These are phyloP conservation scores for Botryotinia convoluta DNA, from an alignment of 2,329 filamentous ascomycete genomes.

Conservation along the genomic window DNA sequence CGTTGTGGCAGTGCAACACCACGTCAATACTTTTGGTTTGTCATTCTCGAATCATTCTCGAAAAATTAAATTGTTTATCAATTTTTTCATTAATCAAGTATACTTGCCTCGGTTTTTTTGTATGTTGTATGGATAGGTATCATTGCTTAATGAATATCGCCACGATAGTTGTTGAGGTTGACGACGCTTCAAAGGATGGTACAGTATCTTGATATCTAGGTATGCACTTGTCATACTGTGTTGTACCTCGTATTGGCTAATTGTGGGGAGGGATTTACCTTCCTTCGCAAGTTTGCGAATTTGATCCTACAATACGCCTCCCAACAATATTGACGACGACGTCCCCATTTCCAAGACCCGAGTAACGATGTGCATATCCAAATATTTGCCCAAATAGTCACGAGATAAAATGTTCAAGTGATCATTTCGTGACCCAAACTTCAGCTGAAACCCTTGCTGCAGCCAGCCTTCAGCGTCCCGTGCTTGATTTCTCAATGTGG, in stretches of 20 bases:
- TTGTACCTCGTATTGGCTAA: neutral
- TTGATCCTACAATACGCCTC: neutral
- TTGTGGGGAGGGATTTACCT: neutral
- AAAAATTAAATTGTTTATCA: neutral
- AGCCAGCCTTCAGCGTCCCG: neutral
- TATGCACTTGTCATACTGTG: neutral
- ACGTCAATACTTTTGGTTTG: slow-evolving; percentile 1
- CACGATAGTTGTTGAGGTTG: slow-evolving; percentile 1
- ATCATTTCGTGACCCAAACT: slow-evolving; percentile 15
- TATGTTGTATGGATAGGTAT: neutral
- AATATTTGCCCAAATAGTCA: neutral
- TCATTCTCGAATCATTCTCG: neutral
- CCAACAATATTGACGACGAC: neutral
- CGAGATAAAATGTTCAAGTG: slow-evolving; percentile 15
- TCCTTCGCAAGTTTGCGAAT: neutral
- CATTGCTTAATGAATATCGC: neutral
- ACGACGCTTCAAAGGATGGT: neutral
- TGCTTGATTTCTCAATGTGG: slow-evolving; percentile 5
- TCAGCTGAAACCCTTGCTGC: slow-evolving; percentile 4
- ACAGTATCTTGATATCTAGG: neutral
- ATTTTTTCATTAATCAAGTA: neutral
- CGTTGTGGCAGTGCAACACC: slow-evolving; percentile 21
- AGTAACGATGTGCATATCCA: neutral
- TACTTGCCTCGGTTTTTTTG: neutral
- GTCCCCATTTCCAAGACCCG: neutral